Base-by-base conservation (phyloP, 352 stramenopile species). In the Phytophthora fragariaefolia region DNA sequence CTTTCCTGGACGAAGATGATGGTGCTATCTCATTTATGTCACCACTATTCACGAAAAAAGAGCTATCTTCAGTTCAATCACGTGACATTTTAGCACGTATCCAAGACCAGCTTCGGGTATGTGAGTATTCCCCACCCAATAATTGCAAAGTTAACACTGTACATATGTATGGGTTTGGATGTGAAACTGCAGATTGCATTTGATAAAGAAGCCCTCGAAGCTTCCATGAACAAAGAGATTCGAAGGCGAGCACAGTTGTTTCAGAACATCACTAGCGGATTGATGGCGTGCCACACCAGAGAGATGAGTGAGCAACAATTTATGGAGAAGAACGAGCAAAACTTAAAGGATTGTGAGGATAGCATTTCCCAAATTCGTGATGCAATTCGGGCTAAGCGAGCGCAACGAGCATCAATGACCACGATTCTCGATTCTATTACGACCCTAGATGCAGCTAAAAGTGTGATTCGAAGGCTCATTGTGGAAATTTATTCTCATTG, bases 311-410 rank as follows among this genome's bases (percentile, higher is more conserved):
- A 90, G 43, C 69, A 77, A 51, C 66, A 88, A 46, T 89, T 86
- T 43, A 68, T 91, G 22, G 60, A 79, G 17, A 66, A 65, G 13
- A 91, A 90, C 30, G 76, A 88, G 32, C 57, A 86, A 52, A 64
- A 81, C 36, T 52, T 94, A 3, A 79, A 71, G 15, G 49, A 64
- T 17, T 92, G 79, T 43, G 82, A 94, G 55, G 77, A 90, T 20
- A 80, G 63, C 34, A 90, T 93, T 60, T 74, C 71, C 5, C 73
- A 88, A 13, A 71, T 93, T 30, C 75, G 59, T 15, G 75, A 80
- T 18, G 73, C 76, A 13, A 64, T 92, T 12, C 58, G 63, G 13
- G 62, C 70, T 20, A 69, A 55, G 26, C 58, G 30, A 6, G 42
- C 18, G 10, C 65, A 72, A 43, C 61, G 66, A 26, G 57, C 58